Conservation (phyloP, 2,329 filamentous ascomycete species). For the Fusarium setosum region DNA sequence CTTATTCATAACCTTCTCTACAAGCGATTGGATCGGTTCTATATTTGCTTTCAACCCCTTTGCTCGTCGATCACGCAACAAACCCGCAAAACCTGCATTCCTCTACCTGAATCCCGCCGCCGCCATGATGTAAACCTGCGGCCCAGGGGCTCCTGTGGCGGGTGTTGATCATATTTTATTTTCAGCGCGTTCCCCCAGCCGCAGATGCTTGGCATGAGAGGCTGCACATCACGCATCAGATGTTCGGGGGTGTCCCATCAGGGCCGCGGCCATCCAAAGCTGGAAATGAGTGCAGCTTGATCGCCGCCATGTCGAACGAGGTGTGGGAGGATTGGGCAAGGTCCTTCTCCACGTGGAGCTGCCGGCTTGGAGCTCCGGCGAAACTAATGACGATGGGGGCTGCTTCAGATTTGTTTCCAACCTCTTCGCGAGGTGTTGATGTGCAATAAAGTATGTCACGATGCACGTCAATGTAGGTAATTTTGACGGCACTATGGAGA, state of each 20-base stretch:
- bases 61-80: not conserved
- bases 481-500: not conserved
- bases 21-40: not conserved
- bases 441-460: not conserved
- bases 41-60: not conserved
- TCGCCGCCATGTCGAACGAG: conserved; percentile 14
- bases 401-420: conserved; percentile 7
- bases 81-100: not conserved
- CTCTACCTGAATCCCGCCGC: not conserved
- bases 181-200: not conserved
- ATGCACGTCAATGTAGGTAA: conserved; percentile 1
- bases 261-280: not conserved
- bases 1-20: too few relatives aligned
- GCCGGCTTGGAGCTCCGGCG: not conserved
- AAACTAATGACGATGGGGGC: conserved; percentile 6
- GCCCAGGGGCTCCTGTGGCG: not conserved
- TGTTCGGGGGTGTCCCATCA: not conserved
- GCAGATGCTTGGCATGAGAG: not conserved
- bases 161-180: not conserved
- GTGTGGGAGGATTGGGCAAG: not conserved
- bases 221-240: not conserved
- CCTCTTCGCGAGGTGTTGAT: not conserved
- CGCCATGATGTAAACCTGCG: conserved; percentile 3
- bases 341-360: conserved; percentile 8
- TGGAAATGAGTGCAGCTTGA: conserved; percentile 6